Evolutionary conservation across 148 eudicot genomes (phyloP), one percentile per base, ranked within the genome.

Genomic region (Amaranthus palmeri): DNA sequence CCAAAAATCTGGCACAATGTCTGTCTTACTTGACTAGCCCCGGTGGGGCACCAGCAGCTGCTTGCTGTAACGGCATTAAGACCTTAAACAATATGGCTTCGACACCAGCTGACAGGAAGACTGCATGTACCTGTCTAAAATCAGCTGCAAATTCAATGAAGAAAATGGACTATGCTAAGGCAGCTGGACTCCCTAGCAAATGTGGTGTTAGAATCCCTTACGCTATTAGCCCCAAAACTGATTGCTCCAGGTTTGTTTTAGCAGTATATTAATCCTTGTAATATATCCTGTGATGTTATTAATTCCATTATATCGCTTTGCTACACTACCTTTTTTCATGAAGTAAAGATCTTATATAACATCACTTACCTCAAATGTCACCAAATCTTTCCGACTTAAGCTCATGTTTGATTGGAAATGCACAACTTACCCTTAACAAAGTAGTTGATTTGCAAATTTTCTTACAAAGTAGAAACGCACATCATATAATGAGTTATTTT

Each of bases 131-230:
- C 5, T 61, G 65, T 45, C 65, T 61, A 4, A 61, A 61, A 61
- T 40, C 65, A 3, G 65, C 65, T 25, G 42, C 65, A 1, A 17
- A 36, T 8, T 4, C 69, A 0, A n/a, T 68, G 40, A 0, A 59
- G 9, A 73, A 73, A 1, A 36, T 73, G 60, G 61, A 68, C 74
- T n/a, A 45, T 45, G 54, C 49, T n/a, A 76, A 76, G 51, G 82
- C 80, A 4, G 72, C 74, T 43, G 63, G 18, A 6, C 14, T 71
- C 14, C 74, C 63, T 12, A 10, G 43, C 42, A 25, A 18, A 7
- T 61, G 65, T 40, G 46, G 65, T 61, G 65, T 61, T 10, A 7
- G 11, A 18, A 40, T 61, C 10, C 65, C 65, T 14, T 61, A 48
- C 18, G 7, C 51, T 14, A 56, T 71, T 8, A 71, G 74, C 65